phyloP scores from a whole-genome alignment of 192 early-diverging fungal species.

The Umbelopsis ramanniana region DNA sequence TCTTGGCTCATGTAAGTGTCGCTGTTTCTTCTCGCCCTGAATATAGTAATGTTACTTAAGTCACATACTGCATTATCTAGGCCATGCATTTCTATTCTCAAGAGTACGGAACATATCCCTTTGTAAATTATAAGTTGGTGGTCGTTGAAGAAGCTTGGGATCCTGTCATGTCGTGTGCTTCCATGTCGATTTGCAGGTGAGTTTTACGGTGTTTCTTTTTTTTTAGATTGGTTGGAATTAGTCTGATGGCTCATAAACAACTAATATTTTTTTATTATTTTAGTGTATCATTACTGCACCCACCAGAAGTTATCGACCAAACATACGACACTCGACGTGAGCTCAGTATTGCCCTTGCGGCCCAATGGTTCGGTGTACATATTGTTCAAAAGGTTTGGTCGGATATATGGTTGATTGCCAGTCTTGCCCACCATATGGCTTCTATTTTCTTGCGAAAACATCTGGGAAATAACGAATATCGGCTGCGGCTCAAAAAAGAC shows the following conservation, averaged over 20 bases:
- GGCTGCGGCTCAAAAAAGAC: slow-evolving; percentile 84
- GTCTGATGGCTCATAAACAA: background rate
- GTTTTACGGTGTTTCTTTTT: no score
- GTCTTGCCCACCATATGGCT: slow-evolving; percentile 78
- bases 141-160: slow-evolving; percentile 81
- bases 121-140: slow-evolving; percentile 81
- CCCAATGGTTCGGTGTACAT: slow-evolving; percentile 97
- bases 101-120: slow-evolving; percentile 90
- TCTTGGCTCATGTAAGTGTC: slow-evolving; percentile 55
- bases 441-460: slow-evolving; percentile 77
- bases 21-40: background rate
- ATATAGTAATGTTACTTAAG: background rate
- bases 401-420: slow-evolving; percentile 90
- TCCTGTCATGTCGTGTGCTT: slow-evolving; percentile 75
- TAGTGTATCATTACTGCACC: slow-evolving; percentile 64
- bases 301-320: slow-evolving; percentile 83
- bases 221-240: no score
- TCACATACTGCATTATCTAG: slow-evolving; percentile 27
- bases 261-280: background rate
- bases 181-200: slow-evolving; percentile 75
- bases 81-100: slow-evolving; percentile 86
- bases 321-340: slow-evolving; percentile 78
- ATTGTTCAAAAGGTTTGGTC: slow-evolving; percentile 71
- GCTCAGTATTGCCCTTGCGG: slow-evolving; percentile 72
- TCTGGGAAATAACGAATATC: slow-evolving; percentile 89